Base-by-base conservation (phyloP, 2,329 filamentous ascomycete genomes). In the Hymenotorrendiella dingleyae region DNA sequence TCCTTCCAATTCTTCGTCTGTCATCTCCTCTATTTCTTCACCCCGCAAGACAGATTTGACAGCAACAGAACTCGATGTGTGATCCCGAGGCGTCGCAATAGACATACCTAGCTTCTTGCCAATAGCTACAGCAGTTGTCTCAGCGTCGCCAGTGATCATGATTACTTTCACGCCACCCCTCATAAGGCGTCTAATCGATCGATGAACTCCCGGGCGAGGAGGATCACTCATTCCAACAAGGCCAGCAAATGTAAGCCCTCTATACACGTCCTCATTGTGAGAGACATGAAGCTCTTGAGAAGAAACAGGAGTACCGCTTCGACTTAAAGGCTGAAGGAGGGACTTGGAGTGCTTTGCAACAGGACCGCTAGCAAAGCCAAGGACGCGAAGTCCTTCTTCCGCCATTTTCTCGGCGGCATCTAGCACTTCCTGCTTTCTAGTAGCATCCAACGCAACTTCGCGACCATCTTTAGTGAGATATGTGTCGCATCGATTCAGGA, bases 71-170 rank as follows among this genome's bases (percentile, higher is more conserved):
- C 73, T 74, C 45, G 65, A 64, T 32, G 65, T 69, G 57, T 72
- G 72, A 48, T 65, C 74, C 47, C 66, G 75, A 51, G 69, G 69
- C 41, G 66, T 64, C 9, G 73, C 76, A 43, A 97, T 78, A 2
- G 82, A 80, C 87, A 98, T 98, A 29, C 93, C 93, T n/a, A 98
- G 74, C 59, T 95, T 91, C 64, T 78, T 87, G 22, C 87, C 93
- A 61, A 98, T 97, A 0, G 93, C 93, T 34, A 96, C 73, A 2
- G 93, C 93, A 3, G 93, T 98, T 1, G 88, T 88, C 62, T 97
- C 89, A 12, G 93, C 88, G 63, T 98, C 93, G 45, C 93, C 93
- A 8, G 93, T 98, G 54, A 98, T 97, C 93, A 98, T 98, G 55
- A 98, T 94, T 36, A 98, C 87, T 63, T 89, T 93, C 49, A 98